Base-by-base conservation (phyloP, 2,329 filamentous ascomycete species). In the Xenoacremonium recifei region DNA sequence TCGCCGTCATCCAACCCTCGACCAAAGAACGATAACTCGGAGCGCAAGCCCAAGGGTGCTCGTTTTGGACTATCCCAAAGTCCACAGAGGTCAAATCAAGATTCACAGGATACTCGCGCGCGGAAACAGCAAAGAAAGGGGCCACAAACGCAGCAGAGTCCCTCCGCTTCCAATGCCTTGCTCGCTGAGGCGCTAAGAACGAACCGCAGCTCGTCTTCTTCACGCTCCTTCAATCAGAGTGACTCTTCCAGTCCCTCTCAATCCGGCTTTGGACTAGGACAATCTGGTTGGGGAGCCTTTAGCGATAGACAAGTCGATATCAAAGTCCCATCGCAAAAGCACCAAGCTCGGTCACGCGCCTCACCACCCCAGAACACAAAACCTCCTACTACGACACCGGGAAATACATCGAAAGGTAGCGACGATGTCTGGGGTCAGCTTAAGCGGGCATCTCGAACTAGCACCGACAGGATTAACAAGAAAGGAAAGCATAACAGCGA, bases 111-210 rank as follows among this genome's bases (percentile, higher is more conserved):
- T n/a, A n/a, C n/a, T n/a, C n/a, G n/a, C n/a, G n/a, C n/a, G n/a
- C n/a, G n/a, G n/a, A n/a, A n/a, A n/a, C n/a, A n/a, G n/a, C n/a
- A n/a, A n/a, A n/a, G n/a, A n/a, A n/a, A n/a, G n/a, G n/a, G n/a
- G n/a, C n/a, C n/a, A n/a, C 42, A 20, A 39, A 45, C 30, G 12
- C 15, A 30, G 12, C 20, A 45, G 21, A 27, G 45, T 13, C 35
- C 40, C 6, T 47, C 42, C 7, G 41, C 55, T 33, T 62, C 60
- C 11, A 61, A 50, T 16, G 55, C 60, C 2, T 49, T 64, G 6
- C 50, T 66, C 25, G 61, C 62, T 4, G 55, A 65, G 25, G 61
- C 62, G n/a, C 58, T 66, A 48, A 63, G 54, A 37, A 51, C 57
- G 34, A 51, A 58, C 31, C 51, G 51, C 35, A 41, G 52, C 15